Evolutionary conservation across 441 rosid genomes (phyloP).

Genomic region (Isatis lusitanica): DNA sequence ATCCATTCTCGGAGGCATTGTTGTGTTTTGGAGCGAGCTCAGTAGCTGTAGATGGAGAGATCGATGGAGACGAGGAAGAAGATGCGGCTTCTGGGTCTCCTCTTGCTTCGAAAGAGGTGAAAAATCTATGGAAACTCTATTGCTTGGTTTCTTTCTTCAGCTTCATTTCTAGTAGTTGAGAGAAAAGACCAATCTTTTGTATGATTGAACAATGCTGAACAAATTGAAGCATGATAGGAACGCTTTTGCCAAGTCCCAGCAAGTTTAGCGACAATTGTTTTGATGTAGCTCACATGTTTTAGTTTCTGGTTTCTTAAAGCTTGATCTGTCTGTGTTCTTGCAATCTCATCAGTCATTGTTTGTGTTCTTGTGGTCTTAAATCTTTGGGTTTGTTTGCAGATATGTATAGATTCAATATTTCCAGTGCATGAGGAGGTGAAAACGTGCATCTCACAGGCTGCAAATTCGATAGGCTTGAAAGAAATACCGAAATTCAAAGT

Average conservation of each 20-base stretch:
- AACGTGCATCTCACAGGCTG: slow-evolving; percentile 64
- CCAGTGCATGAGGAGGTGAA: slow-evolving; percentile 59
- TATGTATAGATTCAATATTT: slow-evolving; percentile 65
- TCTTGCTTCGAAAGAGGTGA: slow-evolving; percentile 58
- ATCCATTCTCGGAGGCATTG: slow-evolving; percentile 77
- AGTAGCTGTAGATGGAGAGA: slow-evolving; percentile 54
- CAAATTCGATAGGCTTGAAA: slow-evolving; percentile 68
- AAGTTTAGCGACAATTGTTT: background rate
- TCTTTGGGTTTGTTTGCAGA: slow-evolving; percentile 40
- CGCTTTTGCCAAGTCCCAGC: background rate
- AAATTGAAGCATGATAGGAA: slow-evolving; percentile 2
- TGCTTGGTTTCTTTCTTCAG: background rate
- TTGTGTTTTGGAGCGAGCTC: slow-evolving; percentile 84
- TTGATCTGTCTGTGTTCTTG: slow-evolving; percentile 2
- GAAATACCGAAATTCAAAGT: slow-evolving; percentile 56
- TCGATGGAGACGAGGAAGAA: slow-evolving; percentile 38
- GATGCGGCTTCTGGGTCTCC: slow-evolving; percentile 20
- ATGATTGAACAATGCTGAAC: background rate
- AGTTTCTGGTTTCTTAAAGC: background rate
- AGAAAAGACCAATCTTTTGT: slow-evolving; percentile 11
- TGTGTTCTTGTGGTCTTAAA: slow-evolving; percentile 8
- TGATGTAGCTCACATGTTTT: background rate
- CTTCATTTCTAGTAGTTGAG: background rate
- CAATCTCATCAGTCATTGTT: slow-evolving; percentile 7
- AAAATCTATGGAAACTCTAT: background rate